Percentiles rank a stretch among this genome's conserved stretches.
Conservation (phyloP, 495 filamentous ascomycete genomes). For the Penicillium ucsense region DNA sequence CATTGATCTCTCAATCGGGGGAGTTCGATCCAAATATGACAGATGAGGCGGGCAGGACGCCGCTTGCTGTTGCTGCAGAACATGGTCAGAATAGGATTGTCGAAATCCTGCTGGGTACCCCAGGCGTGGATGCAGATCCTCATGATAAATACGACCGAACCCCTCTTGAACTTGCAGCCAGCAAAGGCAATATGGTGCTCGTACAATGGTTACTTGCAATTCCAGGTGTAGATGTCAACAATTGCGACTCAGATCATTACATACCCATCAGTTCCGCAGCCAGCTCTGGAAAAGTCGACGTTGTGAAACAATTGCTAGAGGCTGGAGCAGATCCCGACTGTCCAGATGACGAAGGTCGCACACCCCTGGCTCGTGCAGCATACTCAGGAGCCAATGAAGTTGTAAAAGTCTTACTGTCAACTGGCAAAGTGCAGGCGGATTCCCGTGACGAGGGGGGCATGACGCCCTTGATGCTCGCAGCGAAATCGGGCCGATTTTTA, state of each 20-base stretch:
- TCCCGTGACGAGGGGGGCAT: background rate
- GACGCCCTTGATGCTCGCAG: background rate
- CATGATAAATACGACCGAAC: background rate
- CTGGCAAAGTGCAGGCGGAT: background rate
- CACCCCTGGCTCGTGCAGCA: background rate
- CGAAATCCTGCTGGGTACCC: background rate
- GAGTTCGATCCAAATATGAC: background rate
- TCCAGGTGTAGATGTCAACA: background rate
- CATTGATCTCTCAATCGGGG: background rate
- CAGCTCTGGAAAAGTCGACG: background rate
- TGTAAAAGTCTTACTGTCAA: constrained; percentile 1
- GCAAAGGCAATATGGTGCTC: background rate
- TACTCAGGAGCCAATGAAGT: background rate
- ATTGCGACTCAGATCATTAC: background rate
- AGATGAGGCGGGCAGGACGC: background rate
- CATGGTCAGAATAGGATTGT: background rate
- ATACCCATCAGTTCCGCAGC: background rate
- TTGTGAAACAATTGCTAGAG: background rate
- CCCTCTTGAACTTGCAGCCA: background rate
- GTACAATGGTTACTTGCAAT: background rate
- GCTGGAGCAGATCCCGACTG: background rate
- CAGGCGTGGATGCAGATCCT: background rate
- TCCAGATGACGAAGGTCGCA: background rate
- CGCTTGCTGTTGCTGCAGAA: background rate
- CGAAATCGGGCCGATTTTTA: background rate